A percentile compares a stretch with the other conserved stretches of the same genome.
phyloP scores from a whole-genome alignment of 306 rosid species.

The Glycine latifolia region DNA sequence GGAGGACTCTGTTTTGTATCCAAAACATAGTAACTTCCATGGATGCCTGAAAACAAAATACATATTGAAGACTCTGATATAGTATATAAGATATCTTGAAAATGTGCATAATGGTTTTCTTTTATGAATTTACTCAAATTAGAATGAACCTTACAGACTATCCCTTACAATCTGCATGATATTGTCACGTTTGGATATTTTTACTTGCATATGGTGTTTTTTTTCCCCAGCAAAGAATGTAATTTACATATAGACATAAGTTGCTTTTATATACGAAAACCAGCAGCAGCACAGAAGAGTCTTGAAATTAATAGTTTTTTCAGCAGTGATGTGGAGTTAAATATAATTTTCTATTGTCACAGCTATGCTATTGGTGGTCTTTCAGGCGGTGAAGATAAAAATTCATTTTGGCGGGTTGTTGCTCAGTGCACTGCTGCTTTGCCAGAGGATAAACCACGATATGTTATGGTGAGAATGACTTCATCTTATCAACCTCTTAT shows the following conservation, averaged over 20 bases:
- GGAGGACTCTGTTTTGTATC: no score
- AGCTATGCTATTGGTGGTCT: conserved; percentile 99
- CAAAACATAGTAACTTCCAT: no score
- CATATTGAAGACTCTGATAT: no score
- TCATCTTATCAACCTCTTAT: conserved; percentile 50
- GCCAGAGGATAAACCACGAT: conserved; percentile 96
- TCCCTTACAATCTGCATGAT: no score
- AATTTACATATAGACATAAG: conserved; percentile 9
- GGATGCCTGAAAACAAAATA: no score
- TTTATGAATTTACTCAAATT: no score
- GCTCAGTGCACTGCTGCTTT: conserved; percentile 97
- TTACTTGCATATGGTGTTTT: conserved; percentile 2
- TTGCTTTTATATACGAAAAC: conserved; percentile 7
- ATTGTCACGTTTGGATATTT: conserved; percentile 22
- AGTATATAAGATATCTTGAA: no score
- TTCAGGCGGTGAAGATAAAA: conserved; percentile 96
- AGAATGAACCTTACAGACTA: no score
- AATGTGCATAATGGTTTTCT: no score
- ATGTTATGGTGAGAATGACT: conserved; percentile 77
- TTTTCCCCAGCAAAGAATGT: neutral
- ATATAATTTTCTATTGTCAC: conserved; percentile 55
- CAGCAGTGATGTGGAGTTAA: conserved; percentile 41
- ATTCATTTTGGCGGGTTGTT: conserved; percentile 98
- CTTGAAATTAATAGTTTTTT: conserved; percentile 17
- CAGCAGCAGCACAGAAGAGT: conserved; percentile 49